These are phyloP conservation scores for Tolypocladium amazonense DNA, from an alignment of 2,329 filamentous ascomycete genomes.

Conservation along the genomic window DNA sequence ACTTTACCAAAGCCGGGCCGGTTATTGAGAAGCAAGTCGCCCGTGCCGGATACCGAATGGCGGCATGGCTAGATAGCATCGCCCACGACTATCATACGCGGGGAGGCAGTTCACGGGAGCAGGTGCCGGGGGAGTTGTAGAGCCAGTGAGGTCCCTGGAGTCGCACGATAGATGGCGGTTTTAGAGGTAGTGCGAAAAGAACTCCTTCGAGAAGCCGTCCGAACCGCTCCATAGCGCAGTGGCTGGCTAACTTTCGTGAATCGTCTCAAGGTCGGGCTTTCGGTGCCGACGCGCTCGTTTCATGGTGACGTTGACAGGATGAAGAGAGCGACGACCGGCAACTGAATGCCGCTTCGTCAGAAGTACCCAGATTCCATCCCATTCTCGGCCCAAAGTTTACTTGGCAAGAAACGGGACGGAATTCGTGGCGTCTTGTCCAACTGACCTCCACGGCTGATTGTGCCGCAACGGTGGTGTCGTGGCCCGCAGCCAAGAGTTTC, in stretches of 20 bases:
- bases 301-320: not conserved
- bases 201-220: not conserved
- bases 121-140: conserved; percentile 18
- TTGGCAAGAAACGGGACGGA: not conserved
- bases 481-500: not conserved
- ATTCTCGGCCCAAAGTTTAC: not conserved
- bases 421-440: not conserved
- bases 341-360: not conserved
- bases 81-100: conserved; percentile 25
- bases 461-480: not conserved
- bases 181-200: not conserved
- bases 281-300: not conserved
- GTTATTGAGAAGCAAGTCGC: conserved; percentile 58
- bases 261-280: not conserved
- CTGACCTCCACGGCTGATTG: not conserved
- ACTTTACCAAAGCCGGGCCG: conserved; percentile 53
- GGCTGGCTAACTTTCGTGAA: not conserved
- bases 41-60: conserved; percentile 58
- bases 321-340: not conserved
- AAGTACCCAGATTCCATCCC: not conserved
- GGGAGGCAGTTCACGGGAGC: conserved; percentile 11
- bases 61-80: conserved; percentile 55
- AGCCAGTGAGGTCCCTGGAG: not conserved
- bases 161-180: not conserved
- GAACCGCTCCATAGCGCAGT: not conserved